A percentile compares a stretch with the other conserved stretches of the same genome.
phyloP scores from a whole-genome alignment of 23 red algal species.

The Gracilaria caudata region DNA sequence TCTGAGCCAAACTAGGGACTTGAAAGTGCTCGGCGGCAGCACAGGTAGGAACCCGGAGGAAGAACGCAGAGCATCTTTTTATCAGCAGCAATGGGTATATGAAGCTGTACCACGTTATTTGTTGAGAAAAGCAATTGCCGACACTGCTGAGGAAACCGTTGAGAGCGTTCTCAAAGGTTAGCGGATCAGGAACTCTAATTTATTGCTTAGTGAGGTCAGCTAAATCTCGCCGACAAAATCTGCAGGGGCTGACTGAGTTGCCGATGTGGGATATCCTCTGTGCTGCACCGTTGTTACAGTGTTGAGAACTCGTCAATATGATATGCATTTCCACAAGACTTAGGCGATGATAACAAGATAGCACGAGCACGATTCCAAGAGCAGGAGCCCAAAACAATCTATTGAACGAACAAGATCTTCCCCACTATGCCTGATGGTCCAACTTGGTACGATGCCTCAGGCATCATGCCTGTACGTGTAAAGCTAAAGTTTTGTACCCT shows the following conservation, averaged over 20 bases:
- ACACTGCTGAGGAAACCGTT: constrained; percentile 57
- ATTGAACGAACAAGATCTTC: too few relatives aligned
- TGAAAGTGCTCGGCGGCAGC: constrained; percentile 70
- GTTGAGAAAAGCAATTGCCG: constrained; percentile 79
- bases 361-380: too few relatives aligned
- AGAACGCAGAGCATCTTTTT: constrained; percentile 85
- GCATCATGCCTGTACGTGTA: background rate
- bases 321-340: too few relatives aligned
- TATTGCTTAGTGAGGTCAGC: background rate
- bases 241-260: too few relatives aligned
- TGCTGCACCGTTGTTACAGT: too few relatives aligned
- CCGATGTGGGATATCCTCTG: too few relatives aligned
- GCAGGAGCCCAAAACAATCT: too few relatives aligned
- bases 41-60: constrained; percentile 86
- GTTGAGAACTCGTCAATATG: too few relatives aligned
- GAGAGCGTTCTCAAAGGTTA: constrained; percentile 54
- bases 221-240: too few relatives aligned
- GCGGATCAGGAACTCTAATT: background rate
- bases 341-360: too few relatives aligned
- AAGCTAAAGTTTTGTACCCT: background rate
- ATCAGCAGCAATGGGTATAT: constrained; percentile 94
- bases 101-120: constrained; percentile 94
- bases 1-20: constrained; percentile 89
- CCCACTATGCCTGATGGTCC: too few relatives aligned
- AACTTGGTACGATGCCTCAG: too few relatives aligned